Conservation (phyloP, 495 filamentous ascomycete genomes). For the Aspergillus hancockii region DNA sequence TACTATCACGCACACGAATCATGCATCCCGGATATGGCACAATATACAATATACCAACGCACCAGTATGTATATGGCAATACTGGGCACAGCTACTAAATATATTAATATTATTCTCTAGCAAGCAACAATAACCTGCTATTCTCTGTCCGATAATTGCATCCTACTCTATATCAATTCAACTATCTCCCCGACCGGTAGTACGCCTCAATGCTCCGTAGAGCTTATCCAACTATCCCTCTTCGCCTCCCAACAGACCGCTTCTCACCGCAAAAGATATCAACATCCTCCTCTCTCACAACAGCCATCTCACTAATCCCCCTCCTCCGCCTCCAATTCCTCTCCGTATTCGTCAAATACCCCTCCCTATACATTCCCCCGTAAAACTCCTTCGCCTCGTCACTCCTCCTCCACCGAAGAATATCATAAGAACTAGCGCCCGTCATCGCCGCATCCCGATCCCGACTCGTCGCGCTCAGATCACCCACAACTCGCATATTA, state of each 20-base stretch:
- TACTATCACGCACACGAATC: no score
- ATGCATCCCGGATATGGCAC: no score
- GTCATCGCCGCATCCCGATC: slow-evolving; percentile 32
- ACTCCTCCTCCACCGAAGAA: slow-evolving; percentile 24
- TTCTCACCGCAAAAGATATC: slow-evolving; percentile 1
- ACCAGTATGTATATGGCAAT: no score
- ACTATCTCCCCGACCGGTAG: no score
- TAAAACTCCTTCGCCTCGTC: slow-evolving; percentile 27
- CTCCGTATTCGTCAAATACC: slow-evolving; percentile 34
- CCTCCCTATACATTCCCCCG: slow-evolving; percentile 19
- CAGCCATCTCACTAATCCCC: slow-evolving; percentile 21
- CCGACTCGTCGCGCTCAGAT: slow-evolving; percentile 15
- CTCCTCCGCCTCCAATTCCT: slow-evolving; percentile 29
- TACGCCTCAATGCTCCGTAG: background rate
- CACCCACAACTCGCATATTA: slow-evolving; percentile 21
- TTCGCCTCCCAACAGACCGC: background rate
- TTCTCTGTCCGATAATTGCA: no score
- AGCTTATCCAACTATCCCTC: no score
- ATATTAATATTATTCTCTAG: no score
- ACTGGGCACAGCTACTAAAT: no score
- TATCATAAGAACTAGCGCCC: slow-evolving; percentile 30
- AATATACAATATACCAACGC: no score
- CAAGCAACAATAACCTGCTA: no score
- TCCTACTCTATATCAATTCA: no score
- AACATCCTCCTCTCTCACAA: slow-evolving; percentile 15